Conservation (phyloP, 208 protist species). For the Leptomonas pyrrhocoris region DNA sequence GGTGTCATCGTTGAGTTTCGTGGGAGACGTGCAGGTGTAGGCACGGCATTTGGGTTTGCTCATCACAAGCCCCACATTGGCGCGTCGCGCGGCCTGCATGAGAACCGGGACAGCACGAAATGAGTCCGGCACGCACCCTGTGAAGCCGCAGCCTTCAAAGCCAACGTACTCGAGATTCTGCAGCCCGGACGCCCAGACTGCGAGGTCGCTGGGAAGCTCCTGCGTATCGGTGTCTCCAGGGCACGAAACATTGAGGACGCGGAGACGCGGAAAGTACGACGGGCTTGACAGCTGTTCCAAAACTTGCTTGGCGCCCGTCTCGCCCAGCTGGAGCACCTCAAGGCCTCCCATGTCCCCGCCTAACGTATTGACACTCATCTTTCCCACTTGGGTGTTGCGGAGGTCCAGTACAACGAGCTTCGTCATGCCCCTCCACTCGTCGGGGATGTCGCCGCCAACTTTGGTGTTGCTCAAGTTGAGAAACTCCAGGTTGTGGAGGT, state of each 20-base stretch:
- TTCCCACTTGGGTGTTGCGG: conserved; percentile 7
- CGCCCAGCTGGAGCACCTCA: conserved; percentile 4
- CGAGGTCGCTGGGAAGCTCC: neutral
- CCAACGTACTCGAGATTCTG: neutral
- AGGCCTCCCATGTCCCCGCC: conserved; percentile 1
- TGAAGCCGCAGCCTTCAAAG: conserved; percentile 5
- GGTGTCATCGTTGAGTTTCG: neutral
- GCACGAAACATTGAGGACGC: conserved; percentile 8
- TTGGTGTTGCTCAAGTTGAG: conserved; percentile 18
- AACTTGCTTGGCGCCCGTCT: neutral
- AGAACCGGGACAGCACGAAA: neutral
- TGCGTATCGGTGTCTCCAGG: neutral
- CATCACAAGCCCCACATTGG: conserved; percentile 3
- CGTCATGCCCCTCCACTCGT: conserved; percentile 9
- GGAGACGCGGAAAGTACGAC: neutral
- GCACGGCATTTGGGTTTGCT: neutral
- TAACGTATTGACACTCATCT: neutral
- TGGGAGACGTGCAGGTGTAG: conserved; percentile 2
- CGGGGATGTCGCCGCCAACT: conserved; percentile 2
- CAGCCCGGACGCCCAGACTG: neutral
- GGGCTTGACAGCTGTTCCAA: neutral
- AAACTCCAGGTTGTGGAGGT: conserved; percentile 11
- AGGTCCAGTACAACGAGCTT: conserved; percentile 16
- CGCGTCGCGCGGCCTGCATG: conserved; percentile 8
- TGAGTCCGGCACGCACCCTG: conserved; percentile 8